A percentile compares a stretch with the other conserved stretches of the same genome.
phyloP scores from a whole-genome alignment of 352 stramenopile species.

The Phytophthora ohioensis region DNA sequence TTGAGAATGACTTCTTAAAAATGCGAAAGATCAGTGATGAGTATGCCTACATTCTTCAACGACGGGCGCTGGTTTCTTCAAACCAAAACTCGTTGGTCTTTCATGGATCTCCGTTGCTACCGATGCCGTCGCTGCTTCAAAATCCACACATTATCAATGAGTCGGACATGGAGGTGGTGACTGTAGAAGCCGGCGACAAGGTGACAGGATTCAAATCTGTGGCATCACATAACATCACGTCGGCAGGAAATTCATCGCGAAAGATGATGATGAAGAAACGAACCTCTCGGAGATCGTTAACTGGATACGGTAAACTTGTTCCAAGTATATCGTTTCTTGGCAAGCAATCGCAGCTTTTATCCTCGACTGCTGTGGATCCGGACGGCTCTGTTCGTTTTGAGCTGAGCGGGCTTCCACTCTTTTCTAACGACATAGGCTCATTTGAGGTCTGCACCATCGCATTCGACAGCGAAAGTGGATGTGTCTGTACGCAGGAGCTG shows the following conservation, averaged over 20 bases:
- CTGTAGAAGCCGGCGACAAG: slow-evolving; percentile 46
- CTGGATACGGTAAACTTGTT: neutral
- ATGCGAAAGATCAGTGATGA: slow-evolving; percentile 78
- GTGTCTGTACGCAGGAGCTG: slow-evolving; percentile 34
- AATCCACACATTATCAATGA: slow-evolving; percentile 55
- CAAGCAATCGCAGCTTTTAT: slow-evolving; percentile 32
- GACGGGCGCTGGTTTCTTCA: slow-evolving; percentile 42
- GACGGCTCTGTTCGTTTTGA: slow-evolving; percentile 32
- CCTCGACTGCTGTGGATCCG: slow-evolving; percentile 22
- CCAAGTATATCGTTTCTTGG: slow-evolving; percentile 50
- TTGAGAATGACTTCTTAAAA: slow-evolving; percentile 58
- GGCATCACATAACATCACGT: slow-evolving; percentile 14
- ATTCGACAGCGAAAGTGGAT: slow-evolving; percentile 34
- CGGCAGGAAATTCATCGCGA: slow-evolving; percentile 2
- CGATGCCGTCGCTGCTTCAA: slow-evolving; percentile 61
- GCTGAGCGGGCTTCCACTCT: slow-evolving; percentile 24
- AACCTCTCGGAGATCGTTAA: neutral
- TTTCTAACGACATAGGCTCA: slow-evolving; percentile 22
- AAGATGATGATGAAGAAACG: neutral
- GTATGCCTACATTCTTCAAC: slow-evolving; percentile 75
- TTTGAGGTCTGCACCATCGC: slow-evolving; percentile 52
- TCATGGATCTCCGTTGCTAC: slow-evolving; percentile 49
- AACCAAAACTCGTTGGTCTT: slow-evolving; percentile 25
- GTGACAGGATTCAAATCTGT: slow-evolving; percentile 41
- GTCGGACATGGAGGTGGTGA: slow-evolving; percentile 61